These are phyloP conservation scores for Marasmius sp. DNA, from an alignment of 1,284 basidiomycete genomes.

Conservation along the genomic window DNA sequence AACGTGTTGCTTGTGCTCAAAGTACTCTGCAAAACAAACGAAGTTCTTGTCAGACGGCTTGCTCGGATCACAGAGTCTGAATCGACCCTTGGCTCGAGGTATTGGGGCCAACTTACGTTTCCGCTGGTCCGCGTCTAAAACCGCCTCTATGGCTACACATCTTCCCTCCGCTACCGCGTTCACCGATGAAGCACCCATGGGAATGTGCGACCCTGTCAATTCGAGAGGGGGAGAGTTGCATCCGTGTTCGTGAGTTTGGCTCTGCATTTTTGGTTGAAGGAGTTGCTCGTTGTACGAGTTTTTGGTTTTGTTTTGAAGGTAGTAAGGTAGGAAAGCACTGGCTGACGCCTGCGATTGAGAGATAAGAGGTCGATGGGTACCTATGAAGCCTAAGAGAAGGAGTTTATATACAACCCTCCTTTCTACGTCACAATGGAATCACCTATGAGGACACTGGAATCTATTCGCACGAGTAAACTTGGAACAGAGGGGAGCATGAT, in stretches of 20 bases:
- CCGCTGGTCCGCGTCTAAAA: neutral
- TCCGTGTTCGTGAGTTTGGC: neutral
- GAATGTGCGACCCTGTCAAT: neutral
- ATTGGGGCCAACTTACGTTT: neutral
- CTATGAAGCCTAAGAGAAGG: neutral
- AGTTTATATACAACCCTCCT: neutral
- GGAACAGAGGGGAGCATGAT: no score
- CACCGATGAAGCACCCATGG: conserved; percentile 1
- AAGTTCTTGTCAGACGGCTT: neutral
- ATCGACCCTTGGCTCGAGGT: neutral
- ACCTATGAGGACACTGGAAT: neutral
- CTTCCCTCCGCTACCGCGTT: neutral
- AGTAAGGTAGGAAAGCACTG: neutral
- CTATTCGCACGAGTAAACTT: no score
- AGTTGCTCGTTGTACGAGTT: neutral
- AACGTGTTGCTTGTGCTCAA: neutral
- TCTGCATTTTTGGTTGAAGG: neutral
- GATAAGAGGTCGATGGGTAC: neutral
- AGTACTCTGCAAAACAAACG: neutral
- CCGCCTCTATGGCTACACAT: neutral
- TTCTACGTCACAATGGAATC: neutral
- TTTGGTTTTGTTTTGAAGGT: neutral
- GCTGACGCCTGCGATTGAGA: neutral
- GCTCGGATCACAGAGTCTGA: neutral
- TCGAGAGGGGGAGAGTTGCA: conserved; percentile 1